Base-by-base conservation (phyloP, 768 basidiomycete species). In the Cytidiella melzeri region DNA sequence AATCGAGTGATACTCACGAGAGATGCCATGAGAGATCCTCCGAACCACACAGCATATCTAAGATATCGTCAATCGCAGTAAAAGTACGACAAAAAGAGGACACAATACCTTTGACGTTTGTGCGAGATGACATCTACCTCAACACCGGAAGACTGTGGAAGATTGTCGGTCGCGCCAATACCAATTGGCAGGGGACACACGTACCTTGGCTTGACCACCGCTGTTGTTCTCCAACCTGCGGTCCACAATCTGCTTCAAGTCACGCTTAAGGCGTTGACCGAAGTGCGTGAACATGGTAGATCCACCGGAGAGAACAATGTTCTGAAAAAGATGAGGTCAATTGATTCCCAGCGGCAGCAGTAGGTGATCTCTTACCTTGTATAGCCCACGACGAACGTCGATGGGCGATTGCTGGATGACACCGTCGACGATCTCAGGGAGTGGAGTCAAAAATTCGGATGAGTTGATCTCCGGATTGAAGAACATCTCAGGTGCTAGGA, bases 221-320 rank as follows among this genome's bases (percentile, higher is more conserved):
- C 87, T 86, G 57, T 84, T 86, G 9, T 80, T 79, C 55, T 92
- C 85, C 53, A 99, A 76, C 52, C 96, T 74, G 52, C 84, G 84
- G 66, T 97, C 94, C 23, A 98, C 95, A 20, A 99, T 69, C 57
- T 89, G 87, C 72, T 92, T 96, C 39, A 99, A 69, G 62, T 99
- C 95, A 38, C 94, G 83, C 73, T 98, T 94, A 55, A 99, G 79
- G 40, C 96, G 83, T 64, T 92, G 84, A n/a, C 92, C 92, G 62
- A 99, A 98, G 72, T 97, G 86, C 58, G 95, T 91, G 76, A 98
- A 98, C 95, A 97, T 98, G 43, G 96, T 98, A 9, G 92, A 95
- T 19, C 96, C 96, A 49, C 96, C 96, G 0, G 90, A 93, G 1
- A 98, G 70, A 5, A 99, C 96, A 48, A 98, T 98, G 69, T 98